phyloP scores from a whole-genome alignment of 2,329 filamentous ascomycete species.

The Coniochaeta ligniaria region DNA sequence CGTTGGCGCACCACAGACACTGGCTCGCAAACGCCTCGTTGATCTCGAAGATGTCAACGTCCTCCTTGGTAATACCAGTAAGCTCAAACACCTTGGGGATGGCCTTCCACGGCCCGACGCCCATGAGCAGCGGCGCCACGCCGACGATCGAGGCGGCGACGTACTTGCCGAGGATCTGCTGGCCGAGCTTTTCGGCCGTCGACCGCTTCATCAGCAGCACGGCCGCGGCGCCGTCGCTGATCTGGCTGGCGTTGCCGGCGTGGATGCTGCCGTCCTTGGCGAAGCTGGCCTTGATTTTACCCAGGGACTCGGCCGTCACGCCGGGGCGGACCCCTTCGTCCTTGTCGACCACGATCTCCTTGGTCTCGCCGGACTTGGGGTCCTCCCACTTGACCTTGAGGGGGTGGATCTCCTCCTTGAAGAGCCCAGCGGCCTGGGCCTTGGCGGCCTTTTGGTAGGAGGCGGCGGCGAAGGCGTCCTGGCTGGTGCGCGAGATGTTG shows the following conservation, averaged over 20 bases:
- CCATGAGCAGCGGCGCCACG: conserved; percentile 91
- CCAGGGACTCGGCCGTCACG: conserved; percentile 81
- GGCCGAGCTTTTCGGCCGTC: conserved; percentile 80
- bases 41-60: conserved; percentile 97
- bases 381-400: conserved; percentile 83
- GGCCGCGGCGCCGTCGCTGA: conserved; percentile 91
- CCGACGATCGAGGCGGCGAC: conserved; percentile 80
- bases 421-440: conserved; percentile 84
- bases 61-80: conserved; percentile 77
- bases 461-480: conserved; percentile 89
- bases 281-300: conserved; percentile 86
- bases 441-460: conserved; percentile 86
- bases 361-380: conserved; percentile 81
- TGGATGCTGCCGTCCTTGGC: conserved; percentile 89
- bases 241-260: conserved; percentile 91
- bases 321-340: conserved; percentile 85
- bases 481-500: conserved; percentile 60
- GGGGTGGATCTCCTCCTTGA: conserved; percentile 85
- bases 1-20: conserved; percentile 87
- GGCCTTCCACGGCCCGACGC: conserved; percentile 88
- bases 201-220: conserved; percentile 93
- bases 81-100: conserved; percentile 89
- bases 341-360: conserved; percentile 71
- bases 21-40: conserved; percentile 98
- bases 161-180: conserved; percentile 88